A percentile compares a stretch with the other conserved stretches of the same genome.
These are phyloP conservation scores for Multifurca ochricompacta DNA, from an alignment of 768 basidiomycete genomes.

Conservation along the genomic window DNA sequence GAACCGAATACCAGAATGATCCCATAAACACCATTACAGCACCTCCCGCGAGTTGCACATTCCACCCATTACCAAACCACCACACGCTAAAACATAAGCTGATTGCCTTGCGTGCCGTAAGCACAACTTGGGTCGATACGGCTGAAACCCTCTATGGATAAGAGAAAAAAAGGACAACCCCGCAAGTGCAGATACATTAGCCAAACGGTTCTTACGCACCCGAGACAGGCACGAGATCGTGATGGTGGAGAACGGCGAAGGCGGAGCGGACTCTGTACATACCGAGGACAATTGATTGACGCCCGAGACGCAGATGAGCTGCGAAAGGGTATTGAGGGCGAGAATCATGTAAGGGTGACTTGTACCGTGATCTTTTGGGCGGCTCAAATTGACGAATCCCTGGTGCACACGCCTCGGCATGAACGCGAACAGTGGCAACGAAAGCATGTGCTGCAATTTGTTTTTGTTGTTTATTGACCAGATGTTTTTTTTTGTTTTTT, in stretches of 20 bases:
- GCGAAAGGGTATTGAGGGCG: constrained; percentile 57
- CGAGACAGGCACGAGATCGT: background rate
- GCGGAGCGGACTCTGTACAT: constrained; percentile 23
- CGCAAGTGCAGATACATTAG: background rate
- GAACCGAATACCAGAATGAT: constrained; percentile 45
- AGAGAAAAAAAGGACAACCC: background rate
- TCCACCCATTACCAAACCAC: constrained; percentile 77
- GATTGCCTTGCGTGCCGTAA: constrained; percentile 74
- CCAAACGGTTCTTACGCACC: background rate
- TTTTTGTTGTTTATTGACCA: background rate
- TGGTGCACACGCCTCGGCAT: constrained; percentile 48
- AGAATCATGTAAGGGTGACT: constrained; percentile 48
- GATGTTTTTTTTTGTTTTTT: too few species aligned
- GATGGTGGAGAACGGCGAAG: background rate
- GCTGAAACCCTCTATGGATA: constrained; percentile 56
- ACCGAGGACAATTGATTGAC: constrained; percentile 80
- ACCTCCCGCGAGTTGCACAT: constrained; percentile 52
- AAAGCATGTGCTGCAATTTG: constrained; percentile 56
- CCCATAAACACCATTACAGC: constrained; percentile 70
- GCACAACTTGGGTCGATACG: constrained; percentile 72
- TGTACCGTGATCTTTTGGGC: constrained; percentile 20
- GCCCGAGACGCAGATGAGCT: constrained; percentile 75
- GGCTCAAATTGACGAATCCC: constrained; percentile 34
- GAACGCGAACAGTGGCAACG: constrained; percentile 68
- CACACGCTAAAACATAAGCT: constrained; percentile 76